phyloP scores from a whole-genome alignment of 495 filamentous ascomycete species.

The Lichenothelia convexa region DNA sequence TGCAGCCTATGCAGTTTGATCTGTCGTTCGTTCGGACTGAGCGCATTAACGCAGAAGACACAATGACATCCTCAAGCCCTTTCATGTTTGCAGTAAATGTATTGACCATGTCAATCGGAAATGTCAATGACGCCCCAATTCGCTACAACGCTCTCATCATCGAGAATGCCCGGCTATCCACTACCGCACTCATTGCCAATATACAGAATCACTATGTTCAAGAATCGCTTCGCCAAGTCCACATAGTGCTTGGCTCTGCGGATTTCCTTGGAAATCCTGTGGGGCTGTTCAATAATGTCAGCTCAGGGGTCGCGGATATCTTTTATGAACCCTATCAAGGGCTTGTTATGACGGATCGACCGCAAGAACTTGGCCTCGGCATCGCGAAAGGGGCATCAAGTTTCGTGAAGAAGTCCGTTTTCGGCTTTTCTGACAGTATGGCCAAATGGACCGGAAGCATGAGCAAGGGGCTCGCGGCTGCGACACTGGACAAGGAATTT shows the following conservation, averaged over 20 bases:
- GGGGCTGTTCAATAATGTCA: conserved; percentile 94
- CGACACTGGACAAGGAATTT: conserved; percentile 95
- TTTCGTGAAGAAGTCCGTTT: conserved; percentile 97
- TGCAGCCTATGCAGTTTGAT: conserved; percentile 96
- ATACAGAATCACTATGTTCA: conserved; percentile 89
- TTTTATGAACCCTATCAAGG: conserved; percentile 99
- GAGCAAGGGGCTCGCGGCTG: conserved; percentile 85
- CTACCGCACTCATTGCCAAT: conserved; percentile 63
- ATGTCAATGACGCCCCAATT: conserved; percentile 92
- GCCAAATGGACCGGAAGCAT: conserved; percentile 93
- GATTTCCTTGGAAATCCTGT: conserved; percentile 98
- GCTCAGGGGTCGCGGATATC: conserved; percentile 88
- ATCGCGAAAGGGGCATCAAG: conserved; percentile 92
- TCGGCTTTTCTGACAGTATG: conserved; percentile 87
- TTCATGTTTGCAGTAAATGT: conserved; percentile 97
- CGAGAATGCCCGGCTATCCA: conserved; percentile 85
- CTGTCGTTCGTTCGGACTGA: conserved; percentile 94
- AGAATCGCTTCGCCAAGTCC: conserved; percentile 84
- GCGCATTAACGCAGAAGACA: conserved; percentile 88
- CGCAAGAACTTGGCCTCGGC: conserved; percentile 82
- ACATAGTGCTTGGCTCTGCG: conserved; percentile 88
- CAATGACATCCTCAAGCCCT: conserved; percentile 65
- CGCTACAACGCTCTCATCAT: conserved; percentile 84
- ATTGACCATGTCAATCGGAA: conserved; percentile 96
- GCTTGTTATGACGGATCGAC: conserved; percentile 84